These are phyloP conservation scores for Aurinia saxatilis DNA, from an alignment of 345 rosid species.

Conservation along the genomic window DNA sequence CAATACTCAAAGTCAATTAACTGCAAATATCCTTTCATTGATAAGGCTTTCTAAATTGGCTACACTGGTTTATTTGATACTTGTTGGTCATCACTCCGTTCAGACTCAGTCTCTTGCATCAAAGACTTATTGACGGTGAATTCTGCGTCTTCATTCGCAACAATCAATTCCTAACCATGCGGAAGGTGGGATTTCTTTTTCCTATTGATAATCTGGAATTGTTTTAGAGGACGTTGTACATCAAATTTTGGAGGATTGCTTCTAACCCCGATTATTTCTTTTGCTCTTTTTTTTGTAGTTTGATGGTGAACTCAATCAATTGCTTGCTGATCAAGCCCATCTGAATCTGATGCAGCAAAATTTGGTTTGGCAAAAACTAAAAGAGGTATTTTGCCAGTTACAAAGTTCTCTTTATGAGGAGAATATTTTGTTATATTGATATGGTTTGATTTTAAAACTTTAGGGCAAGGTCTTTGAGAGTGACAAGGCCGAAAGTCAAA, in stretches of 20 bases:
- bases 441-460: neutral
- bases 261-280: neutral
- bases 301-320: slow-evolving; percentile 61
- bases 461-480: slow-evolving; percentile 70
- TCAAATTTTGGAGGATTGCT: neutral
- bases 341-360: slow-evolving; percentile 62
- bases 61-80: neutral
- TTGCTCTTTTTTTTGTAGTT: slow-evolving; percentile 44
- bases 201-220: neutral
- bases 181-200: slow-evolving; percentile 40
- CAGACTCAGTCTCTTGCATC: slow-evolving; percentile 72
- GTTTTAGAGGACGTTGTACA: too few species aligned
- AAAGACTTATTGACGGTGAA: slow-evolving; percentile 63
- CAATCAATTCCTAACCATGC: slow-evolving; percentile 94
- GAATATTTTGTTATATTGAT: neutral
- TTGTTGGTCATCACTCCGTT: neutral
- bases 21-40: too few species aligned
- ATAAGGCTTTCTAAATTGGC: too few species aligned
- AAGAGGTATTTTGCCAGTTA: slow-evolving; percentile 48
- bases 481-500: slow-evolving; percentile 38
- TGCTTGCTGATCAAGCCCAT: slow-evolving; percentile 89
- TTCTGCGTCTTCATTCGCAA: slow-evolving; percentile 90
- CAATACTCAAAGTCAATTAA: too few species aligned
- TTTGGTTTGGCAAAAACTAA: slow-evolving; percentile 86
- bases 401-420: neutral